A percentile compares a stretch with the other conserved stretches of the same genome.
These are phyloP conservation scores for Coemansia sp. DNA, from an alignment of 192 early-diverging fungal species.

Conservation along the genomic window DNA sequence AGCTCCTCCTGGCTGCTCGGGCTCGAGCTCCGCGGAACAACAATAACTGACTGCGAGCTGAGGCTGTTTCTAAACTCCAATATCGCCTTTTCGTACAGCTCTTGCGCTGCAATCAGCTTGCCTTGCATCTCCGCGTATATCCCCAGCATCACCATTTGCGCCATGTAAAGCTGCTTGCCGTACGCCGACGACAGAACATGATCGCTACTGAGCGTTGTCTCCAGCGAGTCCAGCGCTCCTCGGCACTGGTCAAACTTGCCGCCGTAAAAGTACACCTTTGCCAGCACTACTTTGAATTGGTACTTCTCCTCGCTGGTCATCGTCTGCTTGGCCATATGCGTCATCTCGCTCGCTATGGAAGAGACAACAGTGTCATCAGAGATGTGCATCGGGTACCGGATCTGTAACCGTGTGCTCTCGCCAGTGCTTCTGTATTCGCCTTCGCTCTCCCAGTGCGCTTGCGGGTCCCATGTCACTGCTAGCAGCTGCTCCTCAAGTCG, in stretches of 20 bases:
- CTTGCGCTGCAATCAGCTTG: slow-evolving; percentile 52
- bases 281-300: slow-evolving; percentile 59
- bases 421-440: neutral
- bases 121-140: slow-evolving; percentile 38
- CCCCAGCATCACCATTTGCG: slow-evolving; percentile 63
- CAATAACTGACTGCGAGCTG: slow-evolving; percentile 33
- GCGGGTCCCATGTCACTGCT: slow-evolving; percentile 35
- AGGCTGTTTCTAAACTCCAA: slow-evolving; percentile 30
- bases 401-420: slow-evolving; percentile 2
- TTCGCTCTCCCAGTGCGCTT: slow-evolving; percentile 49
- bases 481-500: slow-evolving; percentile 49
- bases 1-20: slow-evolving; percentile 57
- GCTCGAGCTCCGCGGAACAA: slow-evolving; percentile 46
- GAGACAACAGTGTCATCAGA: slow-evolving; percentile 26
- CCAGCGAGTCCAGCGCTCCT: slow-evolving; percentile 21
- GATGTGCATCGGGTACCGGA: slow-evolving; percentile 43
- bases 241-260: slow-evolving; percentile 55
- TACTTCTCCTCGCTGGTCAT: slow-evolving; percentile 46
- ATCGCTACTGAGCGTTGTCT: slow-evolving; percentile 40
- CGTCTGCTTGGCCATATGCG: slow-evolving; percentile 15
- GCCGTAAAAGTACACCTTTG: slow-evolving; percentile 61
- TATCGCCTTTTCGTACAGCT: slow-evolving; percentile 59
- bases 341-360: slow-evolving; percentile 30
- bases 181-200: slow-evolving; percentile 62
- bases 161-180: slow-evolving; percentile 61